Conservation (phyloP, 1,139 yeast species). For the Kazachstania sp. region DNA sequence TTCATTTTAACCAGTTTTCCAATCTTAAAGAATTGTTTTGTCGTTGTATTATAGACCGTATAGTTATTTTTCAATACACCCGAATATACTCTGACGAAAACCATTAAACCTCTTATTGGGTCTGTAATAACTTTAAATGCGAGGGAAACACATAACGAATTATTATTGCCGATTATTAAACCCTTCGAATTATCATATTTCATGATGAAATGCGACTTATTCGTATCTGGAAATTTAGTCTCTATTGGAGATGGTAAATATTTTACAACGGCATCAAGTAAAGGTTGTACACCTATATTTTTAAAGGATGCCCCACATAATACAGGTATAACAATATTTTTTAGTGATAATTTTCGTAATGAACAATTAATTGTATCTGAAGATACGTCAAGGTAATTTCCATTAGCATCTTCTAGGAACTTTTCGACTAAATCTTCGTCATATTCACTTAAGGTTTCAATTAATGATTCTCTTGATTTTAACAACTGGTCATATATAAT, state of each 20-base stretch:
- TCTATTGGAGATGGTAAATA: conserved; percentile 81
- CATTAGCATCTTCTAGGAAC: conserved; percentile 59
- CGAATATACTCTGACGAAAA: conserved; percentile 79
- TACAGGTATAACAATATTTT: conserved; percentile 60
- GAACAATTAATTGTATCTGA: conserved; percentile 44
- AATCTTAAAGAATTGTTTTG: conserved; percentile 37
- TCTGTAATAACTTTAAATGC: conserved; percentile 91
- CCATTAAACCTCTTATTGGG: conserved; percentile 73
- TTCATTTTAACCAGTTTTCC: conserved; percentile 74
- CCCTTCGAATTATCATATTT: conserved; percentile 39
- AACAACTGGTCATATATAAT: conserved; percentile 41
- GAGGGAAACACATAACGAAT: conserved; percentile 61
- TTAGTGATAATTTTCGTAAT: conserved; percentile 54
- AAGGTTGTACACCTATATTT: conserved; percentile 91
- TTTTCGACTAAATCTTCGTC: conserved; percentile 73
- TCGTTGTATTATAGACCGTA: conserved; percentile 19
- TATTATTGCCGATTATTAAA: conserved; percentile 45
- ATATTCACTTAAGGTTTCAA: conserved; percentile 75
- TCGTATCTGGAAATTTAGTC: conserved; percentile 48
- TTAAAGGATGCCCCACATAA: conserved; percentile 88
- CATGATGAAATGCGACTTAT: conserved; percentile 31
- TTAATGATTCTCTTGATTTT: conserved; percentile 61
- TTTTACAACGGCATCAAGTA: conserved; percentile 70
- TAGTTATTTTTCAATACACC: conserved; percentile 45
- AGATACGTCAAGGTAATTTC: conserved; percentile 58